Evolutionary conservation across 2,329 filamentous ascomycete species (phyloP).

Genomic region (Orbilia ellipsospora): DNA sequence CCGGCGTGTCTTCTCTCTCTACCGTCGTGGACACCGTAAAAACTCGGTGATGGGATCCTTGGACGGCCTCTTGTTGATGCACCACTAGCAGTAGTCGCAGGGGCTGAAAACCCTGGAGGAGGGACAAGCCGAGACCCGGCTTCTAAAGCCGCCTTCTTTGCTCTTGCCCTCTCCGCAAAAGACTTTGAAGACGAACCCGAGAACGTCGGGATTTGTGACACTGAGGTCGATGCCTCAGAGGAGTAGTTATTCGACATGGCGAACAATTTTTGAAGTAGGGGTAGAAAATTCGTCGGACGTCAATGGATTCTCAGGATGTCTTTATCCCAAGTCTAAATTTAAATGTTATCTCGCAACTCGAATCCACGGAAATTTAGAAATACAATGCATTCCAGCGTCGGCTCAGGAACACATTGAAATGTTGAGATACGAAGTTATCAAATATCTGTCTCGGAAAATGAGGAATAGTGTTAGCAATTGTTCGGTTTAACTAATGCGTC

Average conservation of each 20-base stretch:
- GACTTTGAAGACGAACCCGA: constrained; percentile 28
- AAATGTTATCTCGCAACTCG: constrained; percentile 54
- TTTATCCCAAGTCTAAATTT: constrained; percentile 6
- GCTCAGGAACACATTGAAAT: constrained; percentile 45
- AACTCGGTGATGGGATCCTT: constrained; percentile 42
- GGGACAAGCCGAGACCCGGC: constrained; percentile 30
- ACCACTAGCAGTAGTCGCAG: constrained; percentile 1
- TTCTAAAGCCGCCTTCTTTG: constrained; percentile 44
- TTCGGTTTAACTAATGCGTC: background rate
- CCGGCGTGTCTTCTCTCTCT: constrained; percentile 38
- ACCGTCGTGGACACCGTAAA: constrained; percentile 37
- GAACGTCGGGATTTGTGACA: constrained; percentile 42
- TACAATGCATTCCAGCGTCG: constrained; percentile 53
- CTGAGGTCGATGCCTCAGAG: constrained; percentile 36
- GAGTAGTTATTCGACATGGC: constrained; percentile 42
- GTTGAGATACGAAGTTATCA: background rate
- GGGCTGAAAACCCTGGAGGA: constrained; percentile 37
- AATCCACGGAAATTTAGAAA: constrained; percentile 25
- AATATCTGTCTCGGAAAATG: background rate
- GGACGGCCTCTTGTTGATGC: constrained; percentile 19
- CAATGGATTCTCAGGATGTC: background rate
- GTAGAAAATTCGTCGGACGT: background rate
- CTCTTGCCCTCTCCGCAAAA: constrained; percentile 35
- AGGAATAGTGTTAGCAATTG: background rate
- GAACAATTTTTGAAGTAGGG: constrained; percentile 1